Evolutionary conservation across 768 basidiomycete species (phyloP).

Genomic region (Lactarius indigo): DNA sequence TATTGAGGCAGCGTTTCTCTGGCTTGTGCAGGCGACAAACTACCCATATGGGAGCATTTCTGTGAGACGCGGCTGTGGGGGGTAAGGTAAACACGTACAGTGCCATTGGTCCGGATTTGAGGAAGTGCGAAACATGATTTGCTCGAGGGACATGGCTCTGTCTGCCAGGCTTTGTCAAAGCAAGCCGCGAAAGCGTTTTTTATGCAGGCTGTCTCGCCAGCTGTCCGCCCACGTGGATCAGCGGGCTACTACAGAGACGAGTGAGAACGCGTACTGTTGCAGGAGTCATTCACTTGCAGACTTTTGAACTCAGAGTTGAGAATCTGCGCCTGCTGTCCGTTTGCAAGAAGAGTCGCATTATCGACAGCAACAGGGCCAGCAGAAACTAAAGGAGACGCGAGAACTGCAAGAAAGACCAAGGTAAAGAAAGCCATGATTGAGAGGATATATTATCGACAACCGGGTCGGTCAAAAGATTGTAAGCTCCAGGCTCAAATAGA

Average conservation of each 20-base stretch:
- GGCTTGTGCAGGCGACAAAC: conserved; percentile 51
- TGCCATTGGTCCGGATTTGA: conserved; percentile 39
- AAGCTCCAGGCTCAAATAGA: conserved; percentile 22
- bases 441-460: conserved; percentile 5
- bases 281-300: conserved; percentile 41
- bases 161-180: conserved; percentile 40
- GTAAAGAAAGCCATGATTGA: conserved; percentile 14
- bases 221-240: conserved; percentile 29
- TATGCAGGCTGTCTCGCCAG: conserved; percentile 46
- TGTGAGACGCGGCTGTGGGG: background rate
- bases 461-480: conserved; percentile 4
- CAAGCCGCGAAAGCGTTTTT: conserved; percentile 40
- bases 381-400: conserved; percentile 32
- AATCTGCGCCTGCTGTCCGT: conserved; percentile 48
- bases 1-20: conserved; percentile 42
- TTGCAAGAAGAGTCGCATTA: conserved; percentile 42
- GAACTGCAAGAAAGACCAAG: conserved; percentile 27
- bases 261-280: conserved; percentile 38
- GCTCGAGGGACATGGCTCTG: conserved; percentile 35
- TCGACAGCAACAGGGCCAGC: conserved; percentile 37
- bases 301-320: conserved; percentile 46
- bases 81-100: conserved; percentile 35
- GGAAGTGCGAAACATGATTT: conserved; percentile 54
- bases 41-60: conserved; percentile 24
- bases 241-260: background rate